Conservation (phyloP, 805 yeast genomes). For the Scheffersomyces lignosus region DNA sequence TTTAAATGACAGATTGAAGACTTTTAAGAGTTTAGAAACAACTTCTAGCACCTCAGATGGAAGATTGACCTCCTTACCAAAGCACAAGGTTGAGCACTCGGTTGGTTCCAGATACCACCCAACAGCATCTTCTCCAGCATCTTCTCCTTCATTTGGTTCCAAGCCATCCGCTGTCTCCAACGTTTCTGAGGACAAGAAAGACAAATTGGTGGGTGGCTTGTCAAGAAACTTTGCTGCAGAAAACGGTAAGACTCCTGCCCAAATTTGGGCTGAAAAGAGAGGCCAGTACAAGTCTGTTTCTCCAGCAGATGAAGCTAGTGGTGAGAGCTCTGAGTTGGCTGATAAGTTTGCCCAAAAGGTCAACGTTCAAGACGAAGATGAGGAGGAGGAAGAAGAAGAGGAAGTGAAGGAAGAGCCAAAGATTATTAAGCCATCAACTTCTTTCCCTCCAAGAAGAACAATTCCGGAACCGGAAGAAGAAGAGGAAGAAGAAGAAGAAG, state of each 20-base stretch:
- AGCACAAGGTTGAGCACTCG: constrained; percentile 53
- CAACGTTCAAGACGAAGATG: constrained; percentile 8
- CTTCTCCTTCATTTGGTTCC: constrained; percentile 15
- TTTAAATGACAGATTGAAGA: constrained; percentile 43
- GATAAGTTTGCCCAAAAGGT: constrained; percentile 12
- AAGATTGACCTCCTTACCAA: constrained; percentile 61
- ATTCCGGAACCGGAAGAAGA: constrained; percentile 7
- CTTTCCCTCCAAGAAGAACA: constrained; percentile 34
- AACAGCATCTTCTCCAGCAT: constrained; percentile 24
- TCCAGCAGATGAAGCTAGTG: constrained; percentile 15
- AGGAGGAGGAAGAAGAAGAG: constrained; percentile 14
- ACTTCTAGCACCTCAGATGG: constrained; percentile 42
- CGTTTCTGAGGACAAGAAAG: constrained; percentile 24
- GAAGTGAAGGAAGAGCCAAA: constrained; percentile 10
- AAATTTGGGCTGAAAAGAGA: constrained; percentile 90
- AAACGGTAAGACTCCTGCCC: constrained; percentile 90
- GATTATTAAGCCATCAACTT: constrained; percentile 16
- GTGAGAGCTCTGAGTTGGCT: constrained; percentile 16
- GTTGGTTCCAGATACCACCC: constrained; percentile 52
- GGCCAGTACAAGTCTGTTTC: constrained; percentile 57
- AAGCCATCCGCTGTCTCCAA: constrained; percentile 10
- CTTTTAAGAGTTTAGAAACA: constrained; percentile 36
- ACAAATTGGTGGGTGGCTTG: constrained; percentile 57
- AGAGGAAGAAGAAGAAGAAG: constrained; percentile 25
- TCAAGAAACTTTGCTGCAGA: constrained; percentile 62